These are phyloP conservation scores for Sporothrix inflata DNA, from an alignment of 2,329 filamentous ascomycete species.

Conservation along the genomic window DNA sequence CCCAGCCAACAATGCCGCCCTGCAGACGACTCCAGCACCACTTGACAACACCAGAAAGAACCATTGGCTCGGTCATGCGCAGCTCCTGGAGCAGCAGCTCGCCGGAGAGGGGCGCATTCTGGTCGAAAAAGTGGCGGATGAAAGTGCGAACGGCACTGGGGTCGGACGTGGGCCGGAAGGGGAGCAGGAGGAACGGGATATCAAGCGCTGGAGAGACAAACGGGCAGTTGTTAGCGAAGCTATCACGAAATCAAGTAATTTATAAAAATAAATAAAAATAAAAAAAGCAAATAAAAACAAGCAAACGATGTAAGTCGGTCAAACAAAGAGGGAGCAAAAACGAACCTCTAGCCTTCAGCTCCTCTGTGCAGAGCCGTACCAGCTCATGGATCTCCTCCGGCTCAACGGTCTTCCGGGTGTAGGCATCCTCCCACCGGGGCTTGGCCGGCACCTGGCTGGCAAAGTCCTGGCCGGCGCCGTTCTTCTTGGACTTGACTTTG, in stretches of 20 bases:
- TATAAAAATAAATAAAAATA: neutral
- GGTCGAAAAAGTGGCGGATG: slow-evolving; percentile 87
- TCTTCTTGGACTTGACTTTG: slow-evolving; percentile 67
- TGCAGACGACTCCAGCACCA: slow-evolving; percentile 97
- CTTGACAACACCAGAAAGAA: slow-evolving; percentile 90
- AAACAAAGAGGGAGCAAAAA: slow-evolving; percentile 36
- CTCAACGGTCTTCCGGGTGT: slow-evolving; percentile 77
- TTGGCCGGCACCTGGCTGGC: slow-evolving; percentile 62
- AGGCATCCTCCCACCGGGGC: slow-evolving; percentile 86
- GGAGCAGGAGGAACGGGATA: slow-evolving; percentile 87
- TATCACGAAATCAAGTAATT: neutral
- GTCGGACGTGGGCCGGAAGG: slow-evolving; percentile 91
- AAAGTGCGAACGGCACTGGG: slow-evolving; percentile 90
- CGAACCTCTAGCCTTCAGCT: slow-evolving; percentile 93
- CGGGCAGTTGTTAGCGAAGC: neutral
- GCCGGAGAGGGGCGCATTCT: slow-evolving; percentile 65
- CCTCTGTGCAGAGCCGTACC: slow-evolving; percentile 79
- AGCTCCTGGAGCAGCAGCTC: slow-evolving; percentile 80
- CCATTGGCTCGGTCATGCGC: slow-evolving; percentile 91
- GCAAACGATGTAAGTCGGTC: neutral
- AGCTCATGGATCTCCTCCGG: slow-evolving; percentile 91
- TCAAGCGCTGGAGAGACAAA: slow-evolving; percentile 69
- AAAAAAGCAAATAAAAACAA: neutral
- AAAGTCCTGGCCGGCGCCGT: slow-evolving; percentile 54
- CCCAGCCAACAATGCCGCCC: slow-evolving; percentile 93